Conservation (phyloP, 352 stramenopile genomes). For the Aphanomyces cochlioides region DNA sequence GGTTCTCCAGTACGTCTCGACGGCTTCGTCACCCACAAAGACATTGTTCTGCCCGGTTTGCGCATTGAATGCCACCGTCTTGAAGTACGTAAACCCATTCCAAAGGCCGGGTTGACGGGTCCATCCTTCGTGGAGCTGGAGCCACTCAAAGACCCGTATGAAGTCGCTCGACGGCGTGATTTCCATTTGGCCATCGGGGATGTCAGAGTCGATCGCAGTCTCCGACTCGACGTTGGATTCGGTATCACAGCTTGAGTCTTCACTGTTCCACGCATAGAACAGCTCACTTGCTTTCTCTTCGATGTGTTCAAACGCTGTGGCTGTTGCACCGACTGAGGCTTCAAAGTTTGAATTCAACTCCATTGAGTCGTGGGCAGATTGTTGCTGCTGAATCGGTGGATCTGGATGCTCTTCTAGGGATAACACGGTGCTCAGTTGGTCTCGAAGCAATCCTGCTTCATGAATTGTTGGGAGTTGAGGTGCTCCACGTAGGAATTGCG, state of each 20-base stretch:
- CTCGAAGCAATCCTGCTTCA: too few relatives aligned
- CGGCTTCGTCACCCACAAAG: not conserved
- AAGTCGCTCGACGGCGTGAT: slow-evolving; percentile 3
- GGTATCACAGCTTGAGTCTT: not conserved
- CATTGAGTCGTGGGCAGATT: too few relatives aligned
- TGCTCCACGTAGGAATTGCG: too few relatives aligned
- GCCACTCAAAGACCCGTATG: not conserved
- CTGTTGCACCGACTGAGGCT: too few relatives aligned
- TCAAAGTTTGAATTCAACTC: too few relatives aligned
- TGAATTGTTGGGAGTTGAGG: too few relatives aligned
- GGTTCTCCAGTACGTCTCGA: not conserved
- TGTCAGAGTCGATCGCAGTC: not conserved
- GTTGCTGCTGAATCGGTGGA: too few relatives aligned
- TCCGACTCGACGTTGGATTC: not conserved
- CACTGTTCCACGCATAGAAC: not conserved
- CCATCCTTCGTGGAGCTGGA: slow-evolving; percentile 4
- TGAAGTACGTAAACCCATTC: not conserved
- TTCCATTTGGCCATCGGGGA: not conserved
- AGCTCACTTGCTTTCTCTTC: too few relatives aligned
- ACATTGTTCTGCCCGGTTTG: not conserved
- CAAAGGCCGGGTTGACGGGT: slow-evolving; percentile 3
- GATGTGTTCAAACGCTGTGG: too few relatives aligned
- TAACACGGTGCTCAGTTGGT: too few relatives aligned
- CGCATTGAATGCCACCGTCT: too few relatives aligned
- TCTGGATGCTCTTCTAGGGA: too few relatives aligned